Conservation (phyloP, 2,329 filamentous ascomycete species). For the Fusarium armeniacum region DNA sequence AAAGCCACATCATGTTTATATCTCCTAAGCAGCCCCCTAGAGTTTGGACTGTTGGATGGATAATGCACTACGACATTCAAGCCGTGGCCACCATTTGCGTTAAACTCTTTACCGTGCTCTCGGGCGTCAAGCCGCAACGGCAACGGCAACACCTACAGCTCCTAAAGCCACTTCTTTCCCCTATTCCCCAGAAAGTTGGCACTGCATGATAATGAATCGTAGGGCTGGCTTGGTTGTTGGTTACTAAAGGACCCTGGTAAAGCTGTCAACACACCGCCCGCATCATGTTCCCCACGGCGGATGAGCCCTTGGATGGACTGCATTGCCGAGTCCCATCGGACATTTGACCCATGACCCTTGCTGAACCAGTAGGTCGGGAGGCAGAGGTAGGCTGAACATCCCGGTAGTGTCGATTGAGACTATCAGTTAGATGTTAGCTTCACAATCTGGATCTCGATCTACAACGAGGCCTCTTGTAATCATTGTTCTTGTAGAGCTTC, state of each 20-base stretch:
- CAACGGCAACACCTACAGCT: background rate
- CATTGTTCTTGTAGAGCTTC: background rate
- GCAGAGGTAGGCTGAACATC: background rate
- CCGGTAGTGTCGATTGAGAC: background rate
- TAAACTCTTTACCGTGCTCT: background rate
- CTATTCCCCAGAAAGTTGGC: background rate
- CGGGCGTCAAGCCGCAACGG: constrained; percentile 9
- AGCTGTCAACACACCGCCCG: background rate
- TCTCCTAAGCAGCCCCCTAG: background rate
- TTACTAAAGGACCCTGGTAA: background rate
- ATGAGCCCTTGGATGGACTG: constrained; percentile 1
- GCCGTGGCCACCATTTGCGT: background rate
- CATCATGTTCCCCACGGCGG: constrained; percentile 3
- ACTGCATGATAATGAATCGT: background rate
- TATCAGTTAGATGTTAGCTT: background rate
- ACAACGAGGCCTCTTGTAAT: background rate
- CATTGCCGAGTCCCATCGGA: background rate
- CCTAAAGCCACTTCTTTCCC: background rate
- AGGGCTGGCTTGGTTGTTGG: constrained; percentile 4
- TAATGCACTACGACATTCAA: background rate
- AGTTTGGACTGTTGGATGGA: background rate
- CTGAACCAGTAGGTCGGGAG: background rate
- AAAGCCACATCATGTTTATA: background rate
- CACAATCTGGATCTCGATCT: background rate
- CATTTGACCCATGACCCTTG: background rate